A percentile compares a stretch with the other conserved stretches of the same genome.
Conservation (phyloP, 345 rosid genomes). For the Brassica rapa region DNA sequence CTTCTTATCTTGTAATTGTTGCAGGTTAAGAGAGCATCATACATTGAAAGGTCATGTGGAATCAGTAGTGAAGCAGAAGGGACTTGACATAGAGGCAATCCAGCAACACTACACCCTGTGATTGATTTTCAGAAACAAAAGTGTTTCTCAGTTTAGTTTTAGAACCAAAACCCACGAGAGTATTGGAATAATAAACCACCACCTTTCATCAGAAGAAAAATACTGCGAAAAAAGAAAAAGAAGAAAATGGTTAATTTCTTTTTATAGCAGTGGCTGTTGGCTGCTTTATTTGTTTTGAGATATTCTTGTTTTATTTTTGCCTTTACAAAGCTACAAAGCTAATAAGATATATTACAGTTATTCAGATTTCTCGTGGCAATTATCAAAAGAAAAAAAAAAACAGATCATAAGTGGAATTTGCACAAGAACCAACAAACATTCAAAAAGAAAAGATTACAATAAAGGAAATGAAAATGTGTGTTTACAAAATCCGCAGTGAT, state of each 20-base stretch:
- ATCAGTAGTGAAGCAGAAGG: conserved; percentile 92
- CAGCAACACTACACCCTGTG: conserved; percentile 89
- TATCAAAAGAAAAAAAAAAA: no score
- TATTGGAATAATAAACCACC: conserved; percentile 30
- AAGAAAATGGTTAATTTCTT: conserved; percentile 10
- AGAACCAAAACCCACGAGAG: conserved; percentile 29
- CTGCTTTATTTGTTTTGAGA: conserved; percentile 20
- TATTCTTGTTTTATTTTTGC: conserved; percentile 29
- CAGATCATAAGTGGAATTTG: no score
- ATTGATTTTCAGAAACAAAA: conserved; percentile 29
- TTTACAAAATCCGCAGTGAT: conserved; percentile 59
- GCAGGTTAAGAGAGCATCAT: conserved; percentile 85
- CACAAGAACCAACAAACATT: no score
- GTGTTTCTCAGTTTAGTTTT: conserved; percentile 37
- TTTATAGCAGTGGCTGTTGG: conserved; percentile 31
- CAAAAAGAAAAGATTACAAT: neutral
- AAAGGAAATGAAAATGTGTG: neutral
- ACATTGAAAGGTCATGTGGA: conserved; percentile 92
- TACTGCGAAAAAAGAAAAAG: conserved; percentile 1
- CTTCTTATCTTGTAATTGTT: neutral
- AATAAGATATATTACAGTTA: conserved; percentile 32
- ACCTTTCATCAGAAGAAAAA: conserved; percentile 19
- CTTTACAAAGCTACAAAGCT: conserved; percentile 17
- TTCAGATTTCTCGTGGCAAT: neutral
- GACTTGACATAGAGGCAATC: conserved; percentile 84